phyloP scores from a whole-genome alignment of 305 asterid genomes.

The Rubia tinctorum region DNA sequence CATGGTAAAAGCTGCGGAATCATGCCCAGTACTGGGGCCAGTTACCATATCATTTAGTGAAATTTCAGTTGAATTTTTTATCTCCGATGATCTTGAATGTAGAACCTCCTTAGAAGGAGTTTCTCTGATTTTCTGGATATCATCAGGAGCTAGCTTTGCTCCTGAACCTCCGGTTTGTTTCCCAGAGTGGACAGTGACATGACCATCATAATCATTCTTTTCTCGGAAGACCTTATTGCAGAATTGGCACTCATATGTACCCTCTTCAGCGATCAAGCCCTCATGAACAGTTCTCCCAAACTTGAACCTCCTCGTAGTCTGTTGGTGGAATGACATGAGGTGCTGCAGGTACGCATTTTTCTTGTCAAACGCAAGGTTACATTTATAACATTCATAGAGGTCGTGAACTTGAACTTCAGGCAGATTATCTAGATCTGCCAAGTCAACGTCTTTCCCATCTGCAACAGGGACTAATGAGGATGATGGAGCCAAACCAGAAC shows the following conservation, averaged over 20 bases:
- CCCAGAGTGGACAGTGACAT: slow-evolving; percentile 83
- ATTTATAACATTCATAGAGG: slow-evolving; percentile 76
- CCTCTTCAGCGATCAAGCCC: slow-evolving; percentile 75
- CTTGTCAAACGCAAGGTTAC: slow-evolving; percentile 67
- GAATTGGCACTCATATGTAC: slow-evolving; percentile 86
- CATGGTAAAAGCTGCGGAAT: slow-evolving; percentile 28
- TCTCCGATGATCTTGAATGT: slow-evolving; percentile 40
- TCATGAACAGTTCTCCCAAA: slow-evolving; percentile 68
- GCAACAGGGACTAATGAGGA: slow-evolving; percentile 31
- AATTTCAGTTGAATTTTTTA: slow-evolving; percentile 56
- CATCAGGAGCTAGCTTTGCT: slow-evolving; percentile 33
- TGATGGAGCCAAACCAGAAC: slow-evolving; percentile 37
- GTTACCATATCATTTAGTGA: slow-evolving; percentile 41
- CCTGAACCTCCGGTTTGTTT: slow-evolving; percentile 46
- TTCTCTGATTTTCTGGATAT: slow-evolving; percentile 31
- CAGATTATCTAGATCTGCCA: slow-evolving; percentile 69
- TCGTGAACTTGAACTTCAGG: slow-evolving; percentile 87
- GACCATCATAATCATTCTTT: slow-evolving; percentile 75
- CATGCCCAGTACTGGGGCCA: slow-evolving; percentile 32
- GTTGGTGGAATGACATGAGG: slow-evolving; percentile 74
- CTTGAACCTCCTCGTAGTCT: slow-evolving; percentile 70
- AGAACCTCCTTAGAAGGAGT: slow-evolving; percentile 35
- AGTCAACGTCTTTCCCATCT: slow-evolving; percentile 36
- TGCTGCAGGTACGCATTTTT: slow-evolving; percentile 77
- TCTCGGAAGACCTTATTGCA: slow-evolving; percentile 89